Evolutionary conservation across 768 basidiomycete genomes (phyloP), one percentile per base, ranked within the genome.

Genomic region (Candolleomyces aberdarensis): DNA sequence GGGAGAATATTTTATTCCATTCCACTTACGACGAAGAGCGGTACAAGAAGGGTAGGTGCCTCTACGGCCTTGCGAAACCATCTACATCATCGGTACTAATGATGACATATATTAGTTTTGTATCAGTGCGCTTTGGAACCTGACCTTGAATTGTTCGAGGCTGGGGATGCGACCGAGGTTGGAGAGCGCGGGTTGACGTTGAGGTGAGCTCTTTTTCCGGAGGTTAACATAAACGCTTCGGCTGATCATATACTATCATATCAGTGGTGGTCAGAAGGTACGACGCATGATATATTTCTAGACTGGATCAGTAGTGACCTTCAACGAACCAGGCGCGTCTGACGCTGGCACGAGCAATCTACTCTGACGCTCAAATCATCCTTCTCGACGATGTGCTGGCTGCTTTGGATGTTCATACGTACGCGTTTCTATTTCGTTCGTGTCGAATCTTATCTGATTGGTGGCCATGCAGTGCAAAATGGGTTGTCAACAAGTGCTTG

Each of bases 1-100:
- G 83, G 72, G 88, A 92, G 48, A 96, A 96, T 67, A 89, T 96
- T 61, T 72, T 91, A 47, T 96, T 96, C 63, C 91, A 92, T 36
- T 74, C 84, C 11, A 81, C 85, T 0, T 92, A 85, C 62, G 88
- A 96, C 51, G 86, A 90, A 68, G 84, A 81, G 59, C 80, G 88
- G 8, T 96, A 96, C 69, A 86, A 85, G 78, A 83, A 86, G 59
- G 72, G 74, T 72, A 43, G 7, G 61, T 57, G 17, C 51, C 7
- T 22, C 46, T 20, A 39, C 17, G 10, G 48, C 5, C 5, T 9
- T 32, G n/a, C 3, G 32, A 26, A 26, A 26, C 3, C 26, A 26
- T 26, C 26, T 3, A 26, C 3, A 4, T n/a, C 36, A 17, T 55
- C 10, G 6, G 15, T n/a, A 17, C 20, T 13, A n/a, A 8, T 41